A percentile compares a stretch with the other conserved stretches of the same genome.
Conservation (phyloP, 495 filamentous ascomycete genomes). For the Hypoxylon crocopeplum region DNA sequence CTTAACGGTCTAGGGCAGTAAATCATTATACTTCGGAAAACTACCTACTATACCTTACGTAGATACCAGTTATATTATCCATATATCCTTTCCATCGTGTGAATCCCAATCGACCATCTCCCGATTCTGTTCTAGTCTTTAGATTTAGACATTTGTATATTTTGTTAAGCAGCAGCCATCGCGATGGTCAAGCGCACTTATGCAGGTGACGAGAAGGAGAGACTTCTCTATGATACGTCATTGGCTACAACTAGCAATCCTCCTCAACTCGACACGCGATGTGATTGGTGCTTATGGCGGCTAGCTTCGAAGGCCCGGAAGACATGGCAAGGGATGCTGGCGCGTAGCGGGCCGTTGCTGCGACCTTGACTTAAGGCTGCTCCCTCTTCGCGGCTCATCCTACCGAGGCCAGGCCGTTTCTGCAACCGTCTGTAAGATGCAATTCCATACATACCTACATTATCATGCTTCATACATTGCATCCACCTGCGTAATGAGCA, state of each 20-base stretch:
- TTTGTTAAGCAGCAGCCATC: background rate
- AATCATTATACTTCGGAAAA: too few relatives aligned
- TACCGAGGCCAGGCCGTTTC: constrained; percentile 29
- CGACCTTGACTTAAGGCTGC: constrained; percentile 31
- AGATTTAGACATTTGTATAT: too few relatives aligned
- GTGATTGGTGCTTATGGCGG: constrained; percentile 34
- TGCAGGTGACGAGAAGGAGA: constrained; percentile 35
- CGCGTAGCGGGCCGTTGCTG: constrained; percentile 36
- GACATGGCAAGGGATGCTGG: constrained; percentile 24
- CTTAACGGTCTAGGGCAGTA: background rate
- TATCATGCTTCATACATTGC: constrained; percentile 14
- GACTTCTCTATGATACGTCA: constrained; percentile 32
- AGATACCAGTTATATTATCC: too few relatives aligned
- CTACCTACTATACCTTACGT: too few relatives aligned
- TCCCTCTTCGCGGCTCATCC: constrained; percentile 25
- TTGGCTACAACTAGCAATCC: constrained; percentile 28
- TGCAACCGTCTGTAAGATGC: constrained; percentile 33
- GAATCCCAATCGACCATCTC: background rate
- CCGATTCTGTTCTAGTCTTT: too few relatives aligned
- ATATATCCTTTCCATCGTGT: background rate
- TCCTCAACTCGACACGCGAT: constrained; percentile 6
- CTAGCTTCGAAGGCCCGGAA: constrained; percentile 23
- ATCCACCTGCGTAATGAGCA: constrained; percentile 15
- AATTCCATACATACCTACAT: constrained; percentile 24
- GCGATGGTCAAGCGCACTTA: constrained; percentile 27